Conservation (phyloP, 2,329 filamentous ascomycete genomes). For the Mycogone perniciosa region DNA sequence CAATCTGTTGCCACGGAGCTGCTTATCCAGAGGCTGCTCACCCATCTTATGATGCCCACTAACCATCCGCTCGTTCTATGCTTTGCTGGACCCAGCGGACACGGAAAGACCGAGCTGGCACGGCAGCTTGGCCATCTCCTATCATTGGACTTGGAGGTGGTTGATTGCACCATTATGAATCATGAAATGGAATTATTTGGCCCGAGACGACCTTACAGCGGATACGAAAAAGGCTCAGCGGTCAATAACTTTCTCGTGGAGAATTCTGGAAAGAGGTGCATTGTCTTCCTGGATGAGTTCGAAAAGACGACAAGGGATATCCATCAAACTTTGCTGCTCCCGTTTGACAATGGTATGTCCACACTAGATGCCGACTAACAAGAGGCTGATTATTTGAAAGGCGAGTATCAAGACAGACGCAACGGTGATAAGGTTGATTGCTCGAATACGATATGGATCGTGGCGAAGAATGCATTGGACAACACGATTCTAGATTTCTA, state of each 20-base stretch:
- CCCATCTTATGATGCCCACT: constrained; percentile 1
- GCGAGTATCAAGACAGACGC: constrained; percentile 35
- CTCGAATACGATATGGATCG: constrained; percentile 41
- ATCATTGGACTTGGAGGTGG: constrained; percentile 27
- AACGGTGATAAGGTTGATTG: constrained; percentile 29
- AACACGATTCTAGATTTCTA: constrained; percentile 34
- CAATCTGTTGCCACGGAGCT: constrained; percentile 27
- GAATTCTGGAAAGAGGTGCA: constrained; percentile 28
- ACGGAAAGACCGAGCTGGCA: constrained; percentile 45
- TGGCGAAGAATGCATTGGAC: constrained; percentile 40
- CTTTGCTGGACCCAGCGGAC: constrained; percentile 41
- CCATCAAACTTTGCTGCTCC: constrained; percentile 36
- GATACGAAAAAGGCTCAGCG: constrained; percentile 30
- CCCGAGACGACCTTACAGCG: constrained; percentile 27
- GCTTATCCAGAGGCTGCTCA: constrained; percentile 6
- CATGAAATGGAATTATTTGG: constrained; percentile 38
- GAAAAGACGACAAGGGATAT: constrained; percentile 39
- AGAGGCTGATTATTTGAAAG: constrained; percentile 14
- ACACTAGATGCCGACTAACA: no score
- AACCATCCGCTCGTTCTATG: constrained; percentile 15
- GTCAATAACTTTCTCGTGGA: constrained; percentile 42
- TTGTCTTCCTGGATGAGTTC: constrained; percentile 48
- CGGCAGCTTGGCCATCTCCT: constrained; percentile 34
- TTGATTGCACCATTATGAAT: constrained; percentile 35
- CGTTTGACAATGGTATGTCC: constrained; percentile 38